Evolutionary conservation across 805 yeast genomes (phyloP), one percentile per base, ranked within the genome.

Genomic region (Pichia cabralensis): DNA sequence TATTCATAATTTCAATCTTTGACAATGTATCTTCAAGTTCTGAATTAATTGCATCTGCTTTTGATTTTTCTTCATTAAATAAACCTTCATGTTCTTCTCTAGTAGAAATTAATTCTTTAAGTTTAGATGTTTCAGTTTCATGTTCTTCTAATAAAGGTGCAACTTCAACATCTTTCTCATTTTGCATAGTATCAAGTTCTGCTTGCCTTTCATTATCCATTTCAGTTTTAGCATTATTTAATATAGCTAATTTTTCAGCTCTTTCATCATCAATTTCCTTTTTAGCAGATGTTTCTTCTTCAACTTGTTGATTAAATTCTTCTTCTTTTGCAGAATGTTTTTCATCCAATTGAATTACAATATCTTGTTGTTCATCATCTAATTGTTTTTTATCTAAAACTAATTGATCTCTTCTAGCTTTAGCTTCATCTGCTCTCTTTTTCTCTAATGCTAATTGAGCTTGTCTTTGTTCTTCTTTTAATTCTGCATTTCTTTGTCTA

Each of bases 111-210:
- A 75, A 60, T n/a, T 65, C 68, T 31, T 60, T 56, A 49, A 76
- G 62, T 41, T 67, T 66, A 18, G 57, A 59, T 23, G 64, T 62
- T 56, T 76, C 81, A 21, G 47, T 47, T 40, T 61, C 64, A 47
- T 73, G 60, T 46, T 69, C 76, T 24, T 64, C 74, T 45, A 73
- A 61, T 15, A 67, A 53, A 31, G 83, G 83, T 32, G 69, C 65
- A 43, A 74, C 52, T 31, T 65, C 66, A 37, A 60, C 71, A 46
- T 73, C 77, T 45, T 66, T 65, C 46, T 69, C 77, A 11, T 61
- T 58, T 49, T 74, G 73, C 54, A 71, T 52, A 15, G 43, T 53
- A 29, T 58, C 66, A 42, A 71, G 56, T 46, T 69, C 76, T 11
- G 52, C 53, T 41, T 62, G 60, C 47, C 77, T 64, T 29, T 53